Evolutionary conservation across 2,329 filamentous ascomycete species (phyloP), one percentile per base, ranked within the genome.

Genomic region (Pseudopithomyces maydicus): DNA sequence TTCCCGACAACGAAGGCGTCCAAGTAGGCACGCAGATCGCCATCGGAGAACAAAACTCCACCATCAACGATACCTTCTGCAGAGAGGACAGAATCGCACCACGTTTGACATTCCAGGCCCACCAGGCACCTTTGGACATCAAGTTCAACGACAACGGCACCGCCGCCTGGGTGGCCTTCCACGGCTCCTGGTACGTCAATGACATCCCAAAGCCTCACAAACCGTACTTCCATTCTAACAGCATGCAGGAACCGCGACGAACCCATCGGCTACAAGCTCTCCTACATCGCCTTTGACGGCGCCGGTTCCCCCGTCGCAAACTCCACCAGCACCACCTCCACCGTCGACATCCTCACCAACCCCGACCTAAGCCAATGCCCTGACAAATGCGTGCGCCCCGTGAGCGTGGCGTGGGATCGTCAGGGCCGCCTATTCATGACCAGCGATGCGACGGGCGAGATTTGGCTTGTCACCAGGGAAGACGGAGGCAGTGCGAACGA

Each of bases 71-170:
- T 56, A 74, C 69, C 0, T 76, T 75, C 23, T 84, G 82, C 65
- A 67, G 71, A 12, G 60, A 74, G 2, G 71, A 79, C 10, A 66
- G 69, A 1, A 63, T 78, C n/a, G 69, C 78, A 3, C 78, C 82
- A 5, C 71, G 85, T 1, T 76, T 92, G 26, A 85, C 84, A 0
- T 85, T 88, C 68, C 77, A 82, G 49, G 84, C 89, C 1, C 90
- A 92, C 68, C 88, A 83, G 69, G 89, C 90, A 0, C 90, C 90
- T 0, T 78, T 92, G 0, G 88, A 91, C 62, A 84, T 92, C 67
- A 85, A 86, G 58, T 92, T 92, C 77, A 80, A 84, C 60, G 67
- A 78, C 39, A 84, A 84, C 35, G 82, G 81, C 12, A 81, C 79
- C 1, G 77, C 78, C 2, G 88, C 88, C 1, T 92, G 85, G 75